Percentiles rank a stretch among this genome's conserved stretches.
phyloP scores from a whole-genome alignment of 2,329 filamentous ascomycete species.

The Dothideomycetes sp. region DNA sequence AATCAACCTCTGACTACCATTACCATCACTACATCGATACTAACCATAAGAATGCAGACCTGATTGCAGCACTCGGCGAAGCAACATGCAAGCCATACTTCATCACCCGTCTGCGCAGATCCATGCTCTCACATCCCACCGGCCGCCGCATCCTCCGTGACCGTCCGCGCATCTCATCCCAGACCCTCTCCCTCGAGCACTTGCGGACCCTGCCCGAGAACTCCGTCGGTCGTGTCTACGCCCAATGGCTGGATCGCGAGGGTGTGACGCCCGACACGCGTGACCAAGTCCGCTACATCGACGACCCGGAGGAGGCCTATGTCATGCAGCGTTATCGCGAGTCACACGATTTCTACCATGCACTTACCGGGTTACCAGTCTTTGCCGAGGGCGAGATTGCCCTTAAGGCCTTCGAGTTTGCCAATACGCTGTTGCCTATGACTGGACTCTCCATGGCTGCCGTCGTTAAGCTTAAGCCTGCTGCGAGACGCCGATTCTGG shows the following conservation, averaged over 20 bases:
- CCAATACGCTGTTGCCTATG: conserved; percentile 92
- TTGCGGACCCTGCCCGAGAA: conserved; percentile 64
- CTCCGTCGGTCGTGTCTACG: conserved; percentile 74
- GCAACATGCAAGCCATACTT: conserved; percentile 92
- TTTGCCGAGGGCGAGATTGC: conserved; percentile 94
- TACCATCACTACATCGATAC: background rate
- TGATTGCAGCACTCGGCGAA: conserved; percentile 91
- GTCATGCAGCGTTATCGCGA: conserved; percentile 98
- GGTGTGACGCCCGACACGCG: conserved; percentile 89
- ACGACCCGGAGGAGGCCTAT: conserved; percentile 92
- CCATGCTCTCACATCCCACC: conserved; percentile 76
- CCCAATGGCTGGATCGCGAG: conserved; percentile 85
- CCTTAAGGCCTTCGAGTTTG: conserved; percentile 96
- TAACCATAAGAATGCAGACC: conserved; percentile 46
- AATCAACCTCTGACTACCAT: background rate
- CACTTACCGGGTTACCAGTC: conserved; percentile 79
- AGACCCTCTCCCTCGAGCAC: conserved; percentile 55
- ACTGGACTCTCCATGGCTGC: conserved; percentile 79
- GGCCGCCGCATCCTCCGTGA: conserved; percentile 87
- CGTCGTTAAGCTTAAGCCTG: conserved; percentile 52
- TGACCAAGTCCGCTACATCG: conserved; percentile 74
- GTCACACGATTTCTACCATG: conserved; percentile 97
- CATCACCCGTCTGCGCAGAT: conserved; percentile 80
- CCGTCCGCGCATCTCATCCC: conserved; percentile 76
- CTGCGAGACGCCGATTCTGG: conserved; percentile 59